Percentiles rank a stretch among this genome's conserved stretches.
These are phyloP conservation scores for Tephrocybe sp. DNA, from an alignment of 768 basidiomycete species.

Conservation along the genomic window DNA sequence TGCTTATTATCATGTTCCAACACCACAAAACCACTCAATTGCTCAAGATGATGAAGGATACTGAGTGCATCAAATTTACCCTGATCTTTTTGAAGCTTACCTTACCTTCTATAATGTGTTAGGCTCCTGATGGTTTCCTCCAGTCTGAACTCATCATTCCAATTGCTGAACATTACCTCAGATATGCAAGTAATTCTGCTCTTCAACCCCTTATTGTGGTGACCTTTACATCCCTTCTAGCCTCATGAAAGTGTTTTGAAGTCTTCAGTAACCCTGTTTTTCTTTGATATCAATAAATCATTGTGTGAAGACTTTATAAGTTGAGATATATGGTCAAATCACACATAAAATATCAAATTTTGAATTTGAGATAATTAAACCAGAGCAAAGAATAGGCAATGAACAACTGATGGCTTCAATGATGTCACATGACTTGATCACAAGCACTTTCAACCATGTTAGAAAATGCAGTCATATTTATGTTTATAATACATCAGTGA, in stretches of 20 bases:
- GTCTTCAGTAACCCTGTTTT: background rate
- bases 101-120: background rate
- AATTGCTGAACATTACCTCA: slow-evolving; percentile 4
- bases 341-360: too few species aligned
- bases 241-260: slow-evolving; percentile 8
- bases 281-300: background rate
- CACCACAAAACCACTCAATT: slow-evolving; percentile 5
- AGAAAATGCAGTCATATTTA: too few species aligned
- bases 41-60: slow-evolving; percentile 2
- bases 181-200: slow-evolving; percentile 7
- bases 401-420: too few species aligned
- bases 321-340: too few species aligned
- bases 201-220: slow-evolving; percentile 6
- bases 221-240: slow-evolving; percentile 12
- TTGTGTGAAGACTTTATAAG: too few species aligned
- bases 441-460: too few species aligned
- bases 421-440: too few species aligned
- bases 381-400: too few species aligned
- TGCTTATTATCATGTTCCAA: slow-evolving; percentile 13
- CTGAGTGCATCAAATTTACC: background rate
- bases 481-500: too few species aligned
- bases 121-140: slow-evolving; percentile 12
- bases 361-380: too few species aligned
- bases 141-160: slow-evolving; percentile 8
- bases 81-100: background rate